These are phyloP conservation scores for Hyaloscypha hepaticicola DNA, from an alignment of 495 filamentous ascomycete species.

Conservation along the genomic window DNA sequence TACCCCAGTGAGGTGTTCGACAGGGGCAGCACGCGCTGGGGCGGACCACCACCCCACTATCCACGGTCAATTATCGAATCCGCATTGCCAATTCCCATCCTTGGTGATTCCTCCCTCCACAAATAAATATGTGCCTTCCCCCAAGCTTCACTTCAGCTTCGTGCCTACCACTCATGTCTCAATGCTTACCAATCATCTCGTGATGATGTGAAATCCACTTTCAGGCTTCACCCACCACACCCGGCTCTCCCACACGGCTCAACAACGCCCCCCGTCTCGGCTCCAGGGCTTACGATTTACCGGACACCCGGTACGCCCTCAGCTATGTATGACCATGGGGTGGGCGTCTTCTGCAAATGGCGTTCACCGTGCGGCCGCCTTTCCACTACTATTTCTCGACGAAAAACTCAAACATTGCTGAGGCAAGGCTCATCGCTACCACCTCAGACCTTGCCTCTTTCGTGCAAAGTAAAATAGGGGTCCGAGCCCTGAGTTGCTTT, in stretches of 20 bases:
- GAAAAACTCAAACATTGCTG: slow-evolving; percentile 32
- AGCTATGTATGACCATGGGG: slow-evolving; percentile 43
- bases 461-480: slow-evolving; percentile 23
- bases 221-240: too few relatives aligned
- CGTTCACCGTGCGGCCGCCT: slow-evolving; percentile 6
- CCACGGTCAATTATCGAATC: neutral
- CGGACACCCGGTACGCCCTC: too few relatives aligned
- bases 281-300: too few relatives aligned
- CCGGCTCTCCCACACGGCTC: too few relatives aligned
- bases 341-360: slow-evolving; percentile 42
- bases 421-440: slow-evolving; percentile 24
- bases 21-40: neutral
- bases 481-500: slow-evolving; percentile 33
- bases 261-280: too few relatives aligned
- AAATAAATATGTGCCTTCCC: too few relatives aligned
- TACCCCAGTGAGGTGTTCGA: neutral
- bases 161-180: too few relatives aligned
- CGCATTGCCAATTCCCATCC: neutral
- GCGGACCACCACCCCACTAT: neutral
- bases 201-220: too few relatives aligned
- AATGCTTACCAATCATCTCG: too few relatives aligned
- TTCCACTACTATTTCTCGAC: slow-evolving; percentile 29
- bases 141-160: neutral
- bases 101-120: neutral
- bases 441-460: slow-evolving; percentile 42